phyloP scores from a whole-genome alignment of 495 filamentous ascomycete genomes.

The Collariella sp. region DNA sequence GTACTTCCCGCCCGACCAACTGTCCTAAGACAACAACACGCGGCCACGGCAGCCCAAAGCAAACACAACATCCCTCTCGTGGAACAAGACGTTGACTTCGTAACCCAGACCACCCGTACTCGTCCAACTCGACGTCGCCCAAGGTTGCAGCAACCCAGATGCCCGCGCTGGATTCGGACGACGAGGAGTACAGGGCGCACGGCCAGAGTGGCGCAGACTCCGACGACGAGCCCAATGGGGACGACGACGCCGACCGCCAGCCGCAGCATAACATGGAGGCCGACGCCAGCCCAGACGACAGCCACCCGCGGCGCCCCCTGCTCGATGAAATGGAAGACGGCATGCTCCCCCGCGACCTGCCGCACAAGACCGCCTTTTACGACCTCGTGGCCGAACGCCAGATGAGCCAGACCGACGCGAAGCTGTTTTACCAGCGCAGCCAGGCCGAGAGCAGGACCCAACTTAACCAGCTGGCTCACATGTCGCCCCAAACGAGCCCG shows the following conservation, averaged over 20 bases:
- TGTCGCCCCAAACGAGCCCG: conserved; percentile 43
- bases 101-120: conserved; percentile 15
- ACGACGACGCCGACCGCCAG: not conserved
- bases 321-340: conserved; percentile 40
- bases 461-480: conserved; percentile 41
- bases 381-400: conserved; percentile 84
- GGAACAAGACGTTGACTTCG: conserved; percentile 8
- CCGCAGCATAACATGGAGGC: not conserved
- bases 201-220: conserved; percentile 25
- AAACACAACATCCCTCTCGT: not conserved
- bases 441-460: conserved; percentile 51
- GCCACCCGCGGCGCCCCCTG: not conserved
- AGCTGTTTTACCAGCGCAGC: conserved; percentile 88
- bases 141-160: conserved; percentile 19
- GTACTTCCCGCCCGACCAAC: not conserved
- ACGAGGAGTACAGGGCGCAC: conserved; percentile 22
- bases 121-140: conserved; percentile 26
- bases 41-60: not conserved
- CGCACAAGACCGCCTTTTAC: conserved; percentile 73
- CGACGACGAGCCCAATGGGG: conserved; percentile 15
- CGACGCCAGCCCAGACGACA: conserved; percentile 9
- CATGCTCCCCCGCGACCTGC: conserved; percentile 64
- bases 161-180: conserved; percentile 24
- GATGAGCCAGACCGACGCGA: conserved; percentile 83
- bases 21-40: not conserved